Base-by-base conservation (phyloP, 2,329 filamentous ascomycete species). In the Hirsutella thompsonii region DNA sequence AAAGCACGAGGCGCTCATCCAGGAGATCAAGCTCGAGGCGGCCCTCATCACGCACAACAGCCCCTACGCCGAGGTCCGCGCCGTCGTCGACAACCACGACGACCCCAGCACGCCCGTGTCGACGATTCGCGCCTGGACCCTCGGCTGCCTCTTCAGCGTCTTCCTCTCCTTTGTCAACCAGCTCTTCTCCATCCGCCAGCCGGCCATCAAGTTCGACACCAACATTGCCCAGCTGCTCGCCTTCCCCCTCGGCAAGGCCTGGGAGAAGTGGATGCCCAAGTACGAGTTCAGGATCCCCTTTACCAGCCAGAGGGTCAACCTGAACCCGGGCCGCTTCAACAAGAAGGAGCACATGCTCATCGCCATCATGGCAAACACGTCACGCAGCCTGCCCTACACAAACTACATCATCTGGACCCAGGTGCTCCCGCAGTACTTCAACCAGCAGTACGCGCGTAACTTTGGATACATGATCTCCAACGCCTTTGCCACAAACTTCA, bases 301-400 rank as follows among this genome's bases (percentile, higher is more conserved):
- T 54, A 58, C 9, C 60, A 64, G 23, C 32, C 38, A 37, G 3
- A n/a, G 18, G 6, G 20, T 46, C 47, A 62, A 57, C 14, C 56
- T 71, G 14, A 73, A 72, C 49, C 68, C 70, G 0, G 68, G 69
- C 1, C 64, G 60, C 1, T 74, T 75, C 54, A 69, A 66, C 46
- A 66, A 66, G 50, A 76, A 75, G 54, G 71, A 75, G 52, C 71
- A 75, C 53, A 66, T 73, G 61, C 55, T 76, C 38, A 70, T 76
- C 44, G 66, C 68, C 23, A 67, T 72, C 50, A 71, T 72, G 66
- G 70, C 76, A 33, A 75, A 76, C 51, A 66, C 64, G 3, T 61
- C 62, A 16, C 64, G 59, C 49, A 60, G 59, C 20, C 52, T 61
- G 13, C 69, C 69, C 0, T 72, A 72, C 48, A 70, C 69, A 1